Evolutionary conservation across 202 grass and related monocot genomes (phyloP), one percentile per base, ranked within the genome.

Genomic region (Zizania palustris): DNA sequence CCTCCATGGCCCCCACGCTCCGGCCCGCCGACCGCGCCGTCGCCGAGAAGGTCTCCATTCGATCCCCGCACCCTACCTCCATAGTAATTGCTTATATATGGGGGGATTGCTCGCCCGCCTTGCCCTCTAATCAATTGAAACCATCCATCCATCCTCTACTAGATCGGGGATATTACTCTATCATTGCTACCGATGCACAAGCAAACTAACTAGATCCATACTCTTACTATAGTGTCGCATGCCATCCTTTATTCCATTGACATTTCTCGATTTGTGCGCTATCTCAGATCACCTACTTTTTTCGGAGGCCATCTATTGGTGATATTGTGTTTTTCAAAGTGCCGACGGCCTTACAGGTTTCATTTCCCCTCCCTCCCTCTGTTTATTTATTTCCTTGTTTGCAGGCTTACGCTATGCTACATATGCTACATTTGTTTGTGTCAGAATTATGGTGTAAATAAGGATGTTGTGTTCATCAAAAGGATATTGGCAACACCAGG

Each of bases 1-100:
- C 87, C n/a, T 89, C 82, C 77, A 89, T 89, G 87, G 67, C 78
- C 6, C 87, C 87, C 56, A 89, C 87, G 45, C 73, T 89, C 53
- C 78, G 60, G 6, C 66, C 72, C 0, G 82, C 77, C 71, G 87
- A 89, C 67, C 73, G 82, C 69, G 82, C 78, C 53, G 78, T 89
- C 60, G 66, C 82, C 1, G 87, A 89, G 11, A 89, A 82, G 45
- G 86, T 13, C 8, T 5, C 21, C 15, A 7, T 3, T 7, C 7
- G 12, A 41, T 7, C 9, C 42, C 9, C 9, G 9, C 42, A 44
- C 42, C 9, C 42, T 44, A 44, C 42, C 42, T 44, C 9, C 1
- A 42, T 42, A 8, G 1, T 42, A 7, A 42, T 28, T 28, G 1
- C 28, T 28, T 28, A 28, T 28, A 28, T 28, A 28, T 28, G 28